phyloP scores from a whole-genome alignment of 345 rosid species.

The Erucastrum elatum region DNA sequence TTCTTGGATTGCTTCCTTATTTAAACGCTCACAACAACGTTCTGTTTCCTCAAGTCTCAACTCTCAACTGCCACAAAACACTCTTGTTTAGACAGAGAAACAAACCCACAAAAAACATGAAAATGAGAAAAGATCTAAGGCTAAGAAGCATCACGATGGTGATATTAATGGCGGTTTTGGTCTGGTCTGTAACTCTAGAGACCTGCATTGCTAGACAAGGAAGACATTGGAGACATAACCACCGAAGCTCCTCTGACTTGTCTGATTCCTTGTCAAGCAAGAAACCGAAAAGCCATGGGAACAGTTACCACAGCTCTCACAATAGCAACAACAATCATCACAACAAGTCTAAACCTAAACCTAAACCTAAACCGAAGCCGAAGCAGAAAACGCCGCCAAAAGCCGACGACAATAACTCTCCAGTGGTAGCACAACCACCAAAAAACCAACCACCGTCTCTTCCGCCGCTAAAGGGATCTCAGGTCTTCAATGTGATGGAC shows the following conservation, averaged over 20 bases:
- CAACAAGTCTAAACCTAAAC: constrained; percentile 49
- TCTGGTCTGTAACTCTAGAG: constrained; percentile 68
- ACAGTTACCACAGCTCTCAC: constrained; percentile 35
- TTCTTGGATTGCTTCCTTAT: constrained; percentile 47
- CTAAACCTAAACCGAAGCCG: constrained; percentile 50
- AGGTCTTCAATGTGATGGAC: constrained; percentile 59
- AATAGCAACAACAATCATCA: constrained; percentile 23
- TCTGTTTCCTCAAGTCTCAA: constrained; percentile 31
- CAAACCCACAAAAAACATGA: constrained; percentile 22
- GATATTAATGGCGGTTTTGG: constrained; percentile 53
- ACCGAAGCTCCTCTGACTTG: constrained; percentile 30
- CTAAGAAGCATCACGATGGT: constrained; percentile 57
- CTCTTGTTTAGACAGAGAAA: constrained; percentile 12
- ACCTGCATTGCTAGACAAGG: constrained; percentile 87
- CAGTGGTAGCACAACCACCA: constrained; percentile 44
- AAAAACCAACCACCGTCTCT: constrained; percentile 40
- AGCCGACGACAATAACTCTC: constrained; percentile 15
- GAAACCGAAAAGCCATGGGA: constrained; percentile 53
- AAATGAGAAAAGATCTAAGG: constrained; percentile 42
- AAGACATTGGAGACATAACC: constrained; percentile 68
- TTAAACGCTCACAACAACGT: constrained; percentile 42
- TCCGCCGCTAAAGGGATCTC: constrained; percentile 42
- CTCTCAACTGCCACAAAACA: constrained; percentile 17
- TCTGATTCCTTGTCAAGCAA: constrained; percentile 55
- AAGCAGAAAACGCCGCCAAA: constrained; percentile 36